A percentile compares a stretch with the other conserved stretches of the same genome.
Conservation (phyloP, 2,329 filamentous ascomycete species). For the Exophiala mesophila region DNA sequence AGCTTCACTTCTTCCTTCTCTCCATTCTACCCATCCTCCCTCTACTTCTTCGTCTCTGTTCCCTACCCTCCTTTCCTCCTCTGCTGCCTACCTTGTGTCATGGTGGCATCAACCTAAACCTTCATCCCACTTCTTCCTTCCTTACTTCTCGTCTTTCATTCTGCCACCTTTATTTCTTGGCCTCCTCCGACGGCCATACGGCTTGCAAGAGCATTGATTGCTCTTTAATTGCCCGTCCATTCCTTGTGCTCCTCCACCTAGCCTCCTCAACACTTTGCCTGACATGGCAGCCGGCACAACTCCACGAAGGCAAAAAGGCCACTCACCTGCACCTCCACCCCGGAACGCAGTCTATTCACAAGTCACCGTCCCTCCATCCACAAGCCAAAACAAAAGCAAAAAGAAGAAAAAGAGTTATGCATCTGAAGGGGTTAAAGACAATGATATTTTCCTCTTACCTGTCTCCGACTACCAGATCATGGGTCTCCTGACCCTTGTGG, state of each 20-base stretch:
- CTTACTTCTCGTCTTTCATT: conserved; percentile 1
- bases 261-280: not conserved
- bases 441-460: conserved; percentile 87
- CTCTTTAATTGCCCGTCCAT: too few species aligned
- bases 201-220: too few species aligned
- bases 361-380: not conserved
- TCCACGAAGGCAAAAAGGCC: conserved; percentile 1
- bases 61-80: not conserved
- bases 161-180: conserved; percentile 3
- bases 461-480: conserved; percentile 76
- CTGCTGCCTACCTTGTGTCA: not conserved
- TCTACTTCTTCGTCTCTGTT: not conserved
- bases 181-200: too few species aligned
- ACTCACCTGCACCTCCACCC: conserved; percentile 4
- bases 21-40: not conserved
- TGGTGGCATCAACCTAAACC: not conserved
- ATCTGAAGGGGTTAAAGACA: conserved; percentile 62
- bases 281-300: not conserved
- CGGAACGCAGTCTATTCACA: not conserved
- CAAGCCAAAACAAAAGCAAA: not conserved
- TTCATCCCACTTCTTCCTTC: not conserved
- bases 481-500: conserved; percentile 66
- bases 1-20: not conserved
- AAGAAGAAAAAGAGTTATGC: conserved; percentile 38
- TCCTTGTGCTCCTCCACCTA: too few species aligned